These are phyloP conservation scores for Ophiostoma populinum DNA, from an alignment of 2,329 filamentous ascomycete genomes.

Conservation along the genomic window DNA sequence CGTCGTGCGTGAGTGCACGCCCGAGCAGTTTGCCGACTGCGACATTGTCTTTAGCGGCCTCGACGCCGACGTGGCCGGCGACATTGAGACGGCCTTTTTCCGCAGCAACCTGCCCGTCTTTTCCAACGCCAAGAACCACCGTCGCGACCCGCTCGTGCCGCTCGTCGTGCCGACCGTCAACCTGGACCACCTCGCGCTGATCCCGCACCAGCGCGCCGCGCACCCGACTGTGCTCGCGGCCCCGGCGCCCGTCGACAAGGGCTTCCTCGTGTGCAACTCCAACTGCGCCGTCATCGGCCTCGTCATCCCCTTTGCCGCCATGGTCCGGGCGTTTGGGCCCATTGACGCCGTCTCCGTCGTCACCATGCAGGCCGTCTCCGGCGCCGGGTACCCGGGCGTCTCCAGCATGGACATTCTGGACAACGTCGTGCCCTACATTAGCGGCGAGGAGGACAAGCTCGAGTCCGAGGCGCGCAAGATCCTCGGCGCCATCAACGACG, in stretches of 20 bases:
- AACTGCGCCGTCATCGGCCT: constrained; percentile 96
- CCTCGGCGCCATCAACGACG: constrained; percentile 55
- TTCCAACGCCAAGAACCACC: constrained; percentile 96
- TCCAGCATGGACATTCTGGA: constrained; percentile 91
- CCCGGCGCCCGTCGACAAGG: constrained; percentile 40
- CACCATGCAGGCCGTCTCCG: constrained; percentile 87
- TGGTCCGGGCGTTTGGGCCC: constrained; percentile 71
- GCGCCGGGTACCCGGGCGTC: constrained; percentile 80
- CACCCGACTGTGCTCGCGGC: constrained; percentile 23
- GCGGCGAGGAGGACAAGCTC: constrained; percentile 89
- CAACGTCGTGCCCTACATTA: constrained; percentile 88
- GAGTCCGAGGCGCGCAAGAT: constrained; percentile 94
- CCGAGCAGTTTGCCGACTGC: constrained; percentile 72
- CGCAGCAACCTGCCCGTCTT: constrained; percentile 80
- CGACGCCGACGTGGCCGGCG: constrained; percentile 81
- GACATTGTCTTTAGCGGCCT: constrained; percentile 87
- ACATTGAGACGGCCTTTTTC: constrained; percentile 84
- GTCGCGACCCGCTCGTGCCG: constrained; percentile 74
- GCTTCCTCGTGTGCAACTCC: constrained; percentile 93
- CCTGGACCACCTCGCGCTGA: constrained; percentile 68
- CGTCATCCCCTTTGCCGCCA: constrained; percentile 83
- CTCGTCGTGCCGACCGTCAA: constrained; percentile 94
- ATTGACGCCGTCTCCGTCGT: constrained; percentile 64
- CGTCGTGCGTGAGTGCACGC: constrained; percentile 69
- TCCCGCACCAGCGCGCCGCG: constrained; percentile 69